These are phyloP conservation scores for Raphanus raphanistrum DNA, from an alignment of 345 rosid species.

Conservation along the genomic window DNA sequence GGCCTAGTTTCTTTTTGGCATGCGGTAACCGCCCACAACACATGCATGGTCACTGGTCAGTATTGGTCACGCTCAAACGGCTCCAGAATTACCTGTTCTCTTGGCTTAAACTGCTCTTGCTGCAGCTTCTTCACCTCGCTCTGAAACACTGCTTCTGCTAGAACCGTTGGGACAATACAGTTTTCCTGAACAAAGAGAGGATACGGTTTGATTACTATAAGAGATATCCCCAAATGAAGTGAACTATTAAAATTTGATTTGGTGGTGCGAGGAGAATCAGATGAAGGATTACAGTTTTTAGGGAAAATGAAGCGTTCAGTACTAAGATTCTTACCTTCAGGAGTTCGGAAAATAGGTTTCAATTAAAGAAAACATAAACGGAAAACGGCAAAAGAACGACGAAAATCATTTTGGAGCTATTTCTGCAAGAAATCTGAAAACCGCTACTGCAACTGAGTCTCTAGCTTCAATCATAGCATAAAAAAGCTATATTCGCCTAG, in stretches of 20 bases:
- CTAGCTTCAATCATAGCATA: too few species aligned
- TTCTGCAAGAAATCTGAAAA: too few species aligned
- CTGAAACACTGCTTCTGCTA: conserved; percentile 81
- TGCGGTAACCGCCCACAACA: conserved; percentile 80
- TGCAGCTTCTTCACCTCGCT: conserved; percentile 86
- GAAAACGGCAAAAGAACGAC: neutral
- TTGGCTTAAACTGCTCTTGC: conserved; percentile 84
- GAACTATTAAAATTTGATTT: neutral
- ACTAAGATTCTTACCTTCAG: conserved; percentile 90
- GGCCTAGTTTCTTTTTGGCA: too few species aligned
- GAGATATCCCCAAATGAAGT: neutral
- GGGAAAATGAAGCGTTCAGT: conserved; percentile 74
- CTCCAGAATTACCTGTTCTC: conserved; percentile 88
- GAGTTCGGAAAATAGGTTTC: conserved; percentile 11
- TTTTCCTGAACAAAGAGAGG: conserved; percentile 57
- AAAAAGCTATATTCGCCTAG: too few species aligned
- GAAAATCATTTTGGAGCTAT: too few species aligned
- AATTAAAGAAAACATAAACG: neutral
- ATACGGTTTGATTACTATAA: neutral
- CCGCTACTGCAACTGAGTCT: too few species aligned
- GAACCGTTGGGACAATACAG: conserved; percentile 87
- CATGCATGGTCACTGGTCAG: conserved; percentile 98
- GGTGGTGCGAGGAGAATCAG: neutral
- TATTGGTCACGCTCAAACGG: conserved; percentile 98
- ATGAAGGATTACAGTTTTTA: conserved; percentile 58